Base-by-base conservation (phyloP, 257 asterid species). In the Forsythia viridissima region DNA sequence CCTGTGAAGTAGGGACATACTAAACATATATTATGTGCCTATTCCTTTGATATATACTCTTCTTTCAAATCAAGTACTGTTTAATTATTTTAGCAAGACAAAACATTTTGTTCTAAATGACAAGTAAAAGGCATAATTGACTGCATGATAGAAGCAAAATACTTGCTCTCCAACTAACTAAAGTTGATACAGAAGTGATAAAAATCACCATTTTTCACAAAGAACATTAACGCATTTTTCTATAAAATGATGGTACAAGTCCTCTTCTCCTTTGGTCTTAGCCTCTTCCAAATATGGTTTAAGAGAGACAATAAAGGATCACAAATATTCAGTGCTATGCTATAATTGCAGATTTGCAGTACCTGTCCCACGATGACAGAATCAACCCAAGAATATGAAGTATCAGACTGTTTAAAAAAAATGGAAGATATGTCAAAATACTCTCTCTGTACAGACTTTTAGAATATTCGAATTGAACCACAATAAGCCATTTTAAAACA, bases 341-440 rank as follows among this genome's bases (percentile, higher is more conserved):
- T 13, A 73, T 72, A 67, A 77, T 70, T 39, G 55, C 41, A 79
- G 55, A 67, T 75, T 70, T 39, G 55, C 41, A 79, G 55, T 92
- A 90, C 97, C 97, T 90, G 84, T 77, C 86, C 85, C 73, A 83
- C 79, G 0, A 85, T 87, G 81, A 85, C 63, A 44, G 84, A 82
- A 75, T 84, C 81, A 81, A 87, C 86, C 88, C 89, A 84, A 55
- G 94, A 81, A 80, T 86, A 86, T 71, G 83, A 70, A 76, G 78
- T 39, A 75, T 80, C 83, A 70, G 84, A 68, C 93, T 88, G 92
- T 78, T 24, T 8, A 59, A 82, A 78, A 34, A 72, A 41, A 72
- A 81, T 36, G 67, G 18, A 77, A 76, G 34, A 67, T 30, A 44
- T 65, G 74, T 80, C 57, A 77, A 77, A 73, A 10, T 57, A 70